phyloP scores from a whole-genome alignment of 2,329 filamentous ascomycete species.

The Exophiala bonariae region DNA sequence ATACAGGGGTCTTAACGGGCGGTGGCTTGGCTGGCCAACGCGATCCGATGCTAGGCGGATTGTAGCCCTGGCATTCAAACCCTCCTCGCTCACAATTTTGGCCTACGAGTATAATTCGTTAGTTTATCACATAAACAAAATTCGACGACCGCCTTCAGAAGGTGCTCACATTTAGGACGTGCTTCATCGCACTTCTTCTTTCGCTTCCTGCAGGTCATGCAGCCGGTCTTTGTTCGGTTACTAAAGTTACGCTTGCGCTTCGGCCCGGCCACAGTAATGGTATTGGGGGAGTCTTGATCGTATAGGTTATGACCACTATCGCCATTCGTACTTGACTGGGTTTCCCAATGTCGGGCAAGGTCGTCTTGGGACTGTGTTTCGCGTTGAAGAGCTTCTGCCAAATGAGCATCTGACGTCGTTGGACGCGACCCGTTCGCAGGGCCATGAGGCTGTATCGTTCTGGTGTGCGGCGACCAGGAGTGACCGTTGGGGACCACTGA shows the following conservation, averaged over 20 bases:
- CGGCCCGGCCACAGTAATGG: slow-evolving; percentile 36
- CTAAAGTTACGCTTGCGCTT: slow-evolving; percentile 67
- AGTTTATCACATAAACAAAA: slow-evolving; percentile 5
- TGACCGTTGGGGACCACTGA: slow-evolving; percentile 14
- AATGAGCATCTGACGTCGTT: slow-evolving; percentile 50
- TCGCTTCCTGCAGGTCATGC: slow-evolving; percentile 82
- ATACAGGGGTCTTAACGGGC: slow-evolving; percentile 66
- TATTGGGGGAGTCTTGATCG: slow-evolving; percentile 27
- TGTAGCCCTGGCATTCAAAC: slow-evolving; percentile 87
- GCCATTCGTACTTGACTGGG: slow-evolving; percentile 36
- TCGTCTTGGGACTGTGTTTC: slow-evolving; percentile 46
- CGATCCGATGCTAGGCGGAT: slow-evolving; percentile 58
- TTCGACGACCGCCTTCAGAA: slow-evolving; percentile 11
- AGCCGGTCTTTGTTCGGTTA: slow-evolving; percentile 94
- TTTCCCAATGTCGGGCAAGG: slow-evolving; percentile 35
- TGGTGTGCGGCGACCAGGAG: slow-evolving; percentile 11
- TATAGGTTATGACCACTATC: slow-evolving; percentile 36
- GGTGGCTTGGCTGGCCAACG: slow-evolving; percentile 73
- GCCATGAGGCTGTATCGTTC: slow-evolving; percentile 3
- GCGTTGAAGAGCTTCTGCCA: slow-evolving; percentile 53
- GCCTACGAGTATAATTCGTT: slow-evolving; percentile 49
- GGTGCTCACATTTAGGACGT: slow-evolving; percentile 80
- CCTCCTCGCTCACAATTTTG: slow-evolving; percentile 88
- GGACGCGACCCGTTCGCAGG: slow-evolving; percentile 33
- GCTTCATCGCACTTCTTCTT: slow-evolving; percentile 99